These are phyloP conservation scores for Calocybe gangraenosa DNA, from an alignment of 768 basidiomycete species.

Conservation along the genomic window DNA sequence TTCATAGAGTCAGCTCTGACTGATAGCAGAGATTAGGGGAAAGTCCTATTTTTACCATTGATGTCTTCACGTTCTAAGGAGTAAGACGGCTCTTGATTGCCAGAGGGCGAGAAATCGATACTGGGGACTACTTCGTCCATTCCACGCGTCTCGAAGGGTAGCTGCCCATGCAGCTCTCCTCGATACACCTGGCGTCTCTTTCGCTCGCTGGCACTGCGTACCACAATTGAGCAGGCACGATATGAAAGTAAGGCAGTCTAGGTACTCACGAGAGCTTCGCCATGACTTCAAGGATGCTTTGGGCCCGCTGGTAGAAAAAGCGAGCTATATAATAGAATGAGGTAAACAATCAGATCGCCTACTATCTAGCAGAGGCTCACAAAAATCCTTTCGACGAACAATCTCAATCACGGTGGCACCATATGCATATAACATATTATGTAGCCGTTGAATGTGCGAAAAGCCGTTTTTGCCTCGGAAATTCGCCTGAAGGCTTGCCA, in stretches of 20 bases:
- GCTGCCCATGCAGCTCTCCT: conserved; percentile 75
- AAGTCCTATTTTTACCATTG: conserved; percentile 47
- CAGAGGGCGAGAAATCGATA: conserved; percentile 75
- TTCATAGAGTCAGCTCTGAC: conserved; percentile 10
- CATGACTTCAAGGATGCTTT: conserved; percentile 81
- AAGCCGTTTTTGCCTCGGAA: conserved; percentile 80
- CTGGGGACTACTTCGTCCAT: conserved; percentile 78
- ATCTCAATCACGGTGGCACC: conserved; percentile 89
- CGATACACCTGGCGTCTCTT: conserved; percentile 85
- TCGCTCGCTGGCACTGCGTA: conserved; percentile 62
- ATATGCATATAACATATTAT: conserved; percentile 89
- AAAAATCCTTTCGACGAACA: conserved; percentile 85
- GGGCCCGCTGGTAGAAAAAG: conserved; percentile 79
- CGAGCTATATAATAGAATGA: conserved; percentile 39
- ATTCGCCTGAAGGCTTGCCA: conserved; percentile 65
- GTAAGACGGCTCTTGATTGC: conserved; percentile 58
- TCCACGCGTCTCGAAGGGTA: conserved; percentile 82
- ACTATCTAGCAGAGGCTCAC: conserved; percentile 34
- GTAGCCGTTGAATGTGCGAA: conserved; percentile 85
- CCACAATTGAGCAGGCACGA: conserved; percentile 1
- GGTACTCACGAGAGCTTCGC: conserved; percentile 77
- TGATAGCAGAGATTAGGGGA: neutral
- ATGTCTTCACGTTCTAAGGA: conserved; percentile 70
- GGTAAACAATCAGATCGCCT: neutral
- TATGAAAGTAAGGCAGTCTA: conserved; percentile 1